Evolutionary conservation across 345 rosid genomes (phyloP).

Genomic region (Trapa incisa): DNA sequence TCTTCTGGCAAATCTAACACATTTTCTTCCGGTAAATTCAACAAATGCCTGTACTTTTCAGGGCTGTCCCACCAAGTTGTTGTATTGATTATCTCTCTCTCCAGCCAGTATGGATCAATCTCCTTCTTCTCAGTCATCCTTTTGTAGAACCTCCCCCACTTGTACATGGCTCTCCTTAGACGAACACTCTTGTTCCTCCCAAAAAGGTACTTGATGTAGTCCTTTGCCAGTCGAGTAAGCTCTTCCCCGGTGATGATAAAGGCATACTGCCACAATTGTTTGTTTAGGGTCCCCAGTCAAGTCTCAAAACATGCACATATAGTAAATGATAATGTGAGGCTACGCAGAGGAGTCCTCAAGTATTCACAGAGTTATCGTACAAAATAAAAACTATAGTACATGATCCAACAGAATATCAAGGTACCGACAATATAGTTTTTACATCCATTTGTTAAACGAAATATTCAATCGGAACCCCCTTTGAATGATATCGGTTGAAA

Average conservation of each 20-base stretch:
- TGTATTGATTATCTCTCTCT: slow-evolving; percentile 51
- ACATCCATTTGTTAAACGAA: background rate
- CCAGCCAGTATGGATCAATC: slow-evolving; percentile 44
- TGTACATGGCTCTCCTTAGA: slow-evolving; percentile 35
- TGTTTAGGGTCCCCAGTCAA: background rate
- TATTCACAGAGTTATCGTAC: background rate
- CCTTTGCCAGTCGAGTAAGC: slow-evolving; percentile 47
- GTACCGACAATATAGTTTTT: background rate
- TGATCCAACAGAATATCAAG: background rate
- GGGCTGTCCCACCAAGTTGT: slow-evolving; percentile 62
- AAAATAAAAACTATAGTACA: background rate
- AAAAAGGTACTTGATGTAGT: slow-evolving; percentile 46
- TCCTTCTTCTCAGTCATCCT: slow-evolving; percentile 22
- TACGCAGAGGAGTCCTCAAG: background rate
- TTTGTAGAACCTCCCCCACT: slow-evolving; percentile 26
- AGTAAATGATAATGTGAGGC: background rate
- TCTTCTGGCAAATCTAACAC: slow-evolving; percentile 16
- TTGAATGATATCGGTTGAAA: background rate
- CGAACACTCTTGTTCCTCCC: slow-evolving; percentile 50
- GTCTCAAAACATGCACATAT: background rate
- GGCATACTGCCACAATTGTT: slow-evolving; percentile 35
- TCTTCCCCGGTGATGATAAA: slow-evolving; percentile 65
- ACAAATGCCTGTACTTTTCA: slow-evolving; percentile 35
- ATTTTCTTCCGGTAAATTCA: slow-evolving; percentile 14
- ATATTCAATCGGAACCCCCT: background rate